Conservation (phyloP, 2,329 filamentous ascomycete species). For the Aspergillus pseudotamarii region DNA sequence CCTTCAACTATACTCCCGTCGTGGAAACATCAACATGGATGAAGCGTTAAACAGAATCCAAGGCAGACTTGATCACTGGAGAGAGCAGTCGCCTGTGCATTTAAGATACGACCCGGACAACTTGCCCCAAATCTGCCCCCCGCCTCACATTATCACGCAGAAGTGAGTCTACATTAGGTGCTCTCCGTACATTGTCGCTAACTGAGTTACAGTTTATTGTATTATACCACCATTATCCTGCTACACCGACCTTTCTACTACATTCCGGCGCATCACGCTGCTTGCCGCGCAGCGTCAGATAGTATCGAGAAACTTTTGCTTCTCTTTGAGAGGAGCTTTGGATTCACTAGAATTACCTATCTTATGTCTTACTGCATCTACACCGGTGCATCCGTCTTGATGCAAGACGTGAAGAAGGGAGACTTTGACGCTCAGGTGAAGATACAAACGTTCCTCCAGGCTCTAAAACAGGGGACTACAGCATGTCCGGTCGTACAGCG, state of each 20-base stretch:
- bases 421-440: background rate
- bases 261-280: background rate
- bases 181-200: slow-evolving; percentile 20
- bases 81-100: background rate
- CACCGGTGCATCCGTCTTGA: background rate
- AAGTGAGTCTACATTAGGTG: slow-evolving; percentile 20
- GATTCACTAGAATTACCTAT: background rate
- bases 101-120: background rate
- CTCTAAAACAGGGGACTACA: background rate
- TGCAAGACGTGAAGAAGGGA: slow-evolving; percentile 1
- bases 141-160: slow-evolving; percentile 32
- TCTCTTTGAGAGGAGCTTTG: background rate
- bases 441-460: background rate
- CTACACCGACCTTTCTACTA: slow-evolving; percentile 49
- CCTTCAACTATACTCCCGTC: slow-evolving; percentile 42
- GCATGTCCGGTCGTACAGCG: background rate
- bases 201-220: slow-evolving; percentile 47
- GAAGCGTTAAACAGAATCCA: background rate
- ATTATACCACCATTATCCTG: slow-evolving; percentile 54
- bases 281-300: background rate
- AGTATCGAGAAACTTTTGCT: background rate
- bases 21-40: background rate
- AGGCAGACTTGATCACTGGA: background rate
- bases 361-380: background rate
- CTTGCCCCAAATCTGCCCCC: slow-evolving; percentile 44